Percentiles rank a stretch among this genome's conserved stretches.
phyloP scores from a whole-genome alignment of 345 rosid genomes.

The Barbarea vulgaris region DNA sequence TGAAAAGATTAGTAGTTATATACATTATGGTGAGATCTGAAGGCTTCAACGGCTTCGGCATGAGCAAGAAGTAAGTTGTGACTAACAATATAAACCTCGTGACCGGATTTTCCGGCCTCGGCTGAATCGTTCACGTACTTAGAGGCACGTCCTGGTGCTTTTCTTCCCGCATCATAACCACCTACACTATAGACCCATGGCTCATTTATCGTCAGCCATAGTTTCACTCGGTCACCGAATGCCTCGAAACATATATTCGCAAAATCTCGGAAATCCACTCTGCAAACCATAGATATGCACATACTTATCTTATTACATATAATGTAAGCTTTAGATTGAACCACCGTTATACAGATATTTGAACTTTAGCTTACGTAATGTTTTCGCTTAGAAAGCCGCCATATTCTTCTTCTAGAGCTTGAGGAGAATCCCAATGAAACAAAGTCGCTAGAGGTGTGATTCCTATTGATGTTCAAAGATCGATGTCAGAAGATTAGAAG shows the following conservation, averaged over 20 bases:
- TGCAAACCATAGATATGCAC: background rate
- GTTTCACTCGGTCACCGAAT: constrained; percentile 54
- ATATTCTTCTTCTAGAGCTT: constrained; percentile 38
- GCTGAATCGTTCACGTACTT: constrained; percentile 29
- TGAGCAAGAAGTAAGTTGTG: constrained; percentile 40
- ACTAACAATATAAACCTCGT: constrained; percentile 34
- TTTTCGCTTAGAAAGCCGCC: constrained; percentile 33
- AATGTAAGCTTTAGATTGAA: background rate
- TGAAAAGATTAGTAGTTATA: background rate
- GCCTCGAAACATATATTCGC: constrained; percentile 45
- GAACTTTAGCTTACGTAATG: constrained; percentile 8
- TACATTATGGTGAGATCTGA: constrained; percentile 31
- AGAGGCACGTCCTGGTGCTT: constrained; percentile 47
- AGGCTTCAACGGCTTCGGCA: constrained; percentile 40
- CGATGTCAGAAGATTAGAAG: background rate
- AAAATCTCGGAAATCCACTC: constrained; percentile 41
- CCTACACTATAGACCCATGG: constrained; percentile 42
- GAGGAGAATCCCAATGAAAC: constrained; percentile 41
- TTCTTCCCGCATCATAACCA: constrained; percentile 39
- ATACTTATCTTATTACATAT: background rate
- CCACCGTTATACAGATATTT: background rate
- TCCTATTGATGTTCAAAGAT: constrained; percentile 19
- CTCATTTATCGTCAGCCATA: constrained; percentile 55
- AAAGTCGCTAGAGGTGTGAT: constrained; percentile 37
- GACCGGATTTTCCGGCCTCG: constrained; percentile 37